phyloP scores from a whole-genome alignment of 164 flowering plant species.

The Vitis amurensis region DNA sequence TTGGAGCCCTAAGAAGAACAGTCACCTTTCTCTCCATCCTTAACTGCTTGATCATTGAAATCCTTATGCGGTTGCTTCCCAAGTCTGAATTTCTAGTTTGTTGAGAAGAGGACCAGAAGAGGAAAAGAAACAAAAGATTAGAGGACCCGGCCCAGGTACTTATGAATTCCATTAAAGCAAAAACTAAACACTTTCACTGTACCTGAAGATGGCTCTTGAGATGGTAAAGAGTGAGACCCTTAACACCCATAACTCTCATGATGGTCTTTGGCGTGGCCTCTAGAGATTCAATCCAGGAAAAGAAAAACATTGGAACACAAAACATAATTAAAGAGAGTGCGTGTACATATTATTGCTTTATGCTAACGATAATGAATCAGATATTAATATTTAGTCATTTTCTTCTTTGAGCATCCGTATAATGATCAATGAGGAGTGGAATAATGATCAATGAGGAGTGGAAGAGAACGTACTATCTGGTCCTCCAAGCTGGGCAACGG shows the following conservation, averaged over 20 bases:
- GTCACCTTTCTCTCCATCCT: slow-evolving; percentile 64
- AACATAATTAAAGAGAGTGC: neutral
- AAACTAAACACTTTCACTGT: slow-evolving; percentile 4
- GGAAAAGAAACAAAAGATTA: neutral
- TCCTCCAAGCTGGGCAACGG: slow-evolving; percentile 98
- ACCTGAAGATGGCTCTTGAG: slow-evolving; percentile 99
- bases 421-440: too few species aligned
- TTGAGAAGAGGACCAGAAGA: neutral
- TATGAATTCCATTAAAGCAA: neutral
- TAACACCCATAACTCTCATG: slow-evolving; percentile 99
- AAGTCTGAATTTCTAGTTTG: slow-evolving; percentile 86
- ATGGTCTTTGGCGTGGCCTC: slow-evolving; percentile 99
- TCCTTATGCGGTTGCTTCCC: slow-evolving; percentile 99
- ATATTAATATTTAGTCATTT: too few species aligned
- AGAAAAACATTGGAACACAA: slow-evolving; percentile 2
- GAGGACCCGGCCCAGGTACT: neutral
- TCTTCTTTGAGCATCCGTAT: too few species aligned
- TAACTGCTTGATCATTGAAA: slow-evolving; percentile 80
- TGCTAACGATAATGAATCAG: too few species aligned
- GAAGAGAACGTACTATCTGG: slow-evolving; percentile 67
- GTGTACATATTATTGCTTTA: neutral
- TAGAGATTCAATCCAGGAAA: slow-evolving; percentile 23
- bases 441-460: neutral
- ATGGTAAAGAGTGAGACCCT: slow-evolving; percentile 99
- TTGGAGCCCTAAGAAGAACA: slow-evolving; percentile 9